Evolutionary conservation across 2,329 filamentous ascomycete species (phyloP), one percentile per base, ranked within the genome.

Genomic region (Alternaria rosae): DNA sequence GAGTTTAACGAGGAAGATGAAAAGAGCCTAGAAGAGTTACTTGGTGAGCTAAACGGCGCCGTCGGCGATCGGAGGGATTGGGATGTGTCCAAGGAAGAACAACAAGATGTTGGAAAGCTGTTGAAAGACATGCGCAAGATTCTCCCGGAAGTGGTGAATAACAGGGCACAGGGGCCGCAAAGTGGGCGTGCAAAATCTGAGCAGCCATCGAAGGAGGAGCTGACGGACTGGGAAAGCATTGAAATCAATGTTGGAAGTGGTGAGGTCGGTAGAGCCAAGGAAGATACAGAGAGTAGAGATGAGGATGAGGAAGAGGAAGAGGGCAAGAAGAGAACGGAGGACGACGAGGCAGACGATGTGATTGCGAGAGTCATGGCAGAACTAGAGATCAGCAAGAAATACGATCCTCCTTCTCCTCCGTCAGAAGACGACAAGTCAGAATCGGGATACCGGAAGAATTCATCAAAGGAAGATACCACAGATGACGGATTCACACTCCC

Each of bases 291-390:
- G 7, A 69, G 73, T 13, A 66, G 70, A 5, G 65, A 72, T 25
- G 66, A 66, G 3, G 65, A 72, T 25, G 66, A 66, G 3, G 64
- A 62, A 11, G 57, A 63, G 1, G 64, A 67, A 15, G 62, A 54
- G 7, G 54, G 65, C 28, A 72, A 72, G 54, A 75, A 71, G 59
- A 66, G 54, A 62, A 77, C 64, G 1, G 75, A 80, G 44, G 74
- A 78, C 6, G 68, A 78, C 38, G 82, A 82, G 52, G 81, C 82
- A 11, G 79, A 83, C 38, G 82, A 84, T 20, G 79, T 84, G 20
- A 81, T 85, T 38, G 77, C 82, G 41, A 74, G 76, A 47, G 76
- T 84, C 8, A 79, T 85, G 55, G 82, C 82, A 7, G 82, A 83
- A 64, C 67, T 84, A 6, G 82, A 82, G 6, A 65, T 83, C 12